Conservation (phyloP, 78 protist species). For the Dictyostelium firmibasis region DNA sequence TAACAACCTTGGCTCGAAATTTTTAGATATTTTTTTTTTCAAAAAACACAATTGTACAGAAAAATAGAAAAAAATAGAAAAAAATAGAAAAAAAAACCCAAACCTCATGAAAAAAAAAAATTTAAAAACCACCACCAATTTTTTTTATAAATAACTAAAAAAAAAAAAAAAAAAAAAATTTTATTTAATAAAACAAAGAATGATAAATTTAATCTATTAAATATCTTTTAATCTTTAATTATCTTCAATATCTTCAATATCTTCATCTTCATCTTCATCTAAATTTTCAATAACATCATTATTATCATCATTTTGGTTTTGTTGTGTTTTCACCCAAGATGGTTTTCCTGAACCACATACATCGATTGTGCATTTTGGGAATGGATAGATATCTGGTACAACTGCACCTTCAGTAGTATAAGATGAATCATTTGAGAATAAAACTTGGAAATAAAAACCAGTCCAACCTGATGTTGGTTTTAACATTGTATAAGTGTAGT, state of each 20-base stretch:
- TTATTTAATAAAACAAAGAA: no score
- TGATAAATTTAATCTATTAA: no score
- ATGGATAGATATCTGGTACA: not conserved
- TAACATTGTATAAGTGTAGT: not conserved
- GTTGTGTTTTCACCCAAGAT: not conserved
- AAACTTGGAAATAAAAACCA: not conserved
- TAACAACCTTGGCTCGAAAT: not conserved
- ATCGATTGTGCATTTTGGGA: not conserved
- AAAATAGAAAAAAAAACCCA: no score
- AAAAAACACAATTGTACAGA: no score
- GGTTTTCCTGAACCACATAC: not conserved
- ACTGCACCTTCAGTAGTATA: not conserved
- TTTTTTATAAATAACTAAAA: no score
- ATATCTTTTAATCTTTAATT: no score
- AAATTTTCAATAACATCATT: not conserved
- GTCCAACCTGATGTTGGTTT: slow-evolving; percentile 8
- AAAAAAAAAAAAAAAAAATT: no score
- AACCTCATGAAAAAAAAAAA: no score
- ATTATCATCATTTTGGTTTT: not conserved
- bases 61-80: no score
- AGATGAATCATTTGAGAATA: not conserved
- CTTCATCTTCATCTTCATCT: not conserved
- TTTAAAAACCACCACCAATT: no score
- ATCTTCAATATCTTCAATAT: not conserved
- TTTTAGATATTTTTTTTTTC: not conserved